Evolutionary conservation across 331 rosid genomes (phyloP), one percentile per base, ranked within the genome.

Genomic region (Malus hybrid): DNA sequence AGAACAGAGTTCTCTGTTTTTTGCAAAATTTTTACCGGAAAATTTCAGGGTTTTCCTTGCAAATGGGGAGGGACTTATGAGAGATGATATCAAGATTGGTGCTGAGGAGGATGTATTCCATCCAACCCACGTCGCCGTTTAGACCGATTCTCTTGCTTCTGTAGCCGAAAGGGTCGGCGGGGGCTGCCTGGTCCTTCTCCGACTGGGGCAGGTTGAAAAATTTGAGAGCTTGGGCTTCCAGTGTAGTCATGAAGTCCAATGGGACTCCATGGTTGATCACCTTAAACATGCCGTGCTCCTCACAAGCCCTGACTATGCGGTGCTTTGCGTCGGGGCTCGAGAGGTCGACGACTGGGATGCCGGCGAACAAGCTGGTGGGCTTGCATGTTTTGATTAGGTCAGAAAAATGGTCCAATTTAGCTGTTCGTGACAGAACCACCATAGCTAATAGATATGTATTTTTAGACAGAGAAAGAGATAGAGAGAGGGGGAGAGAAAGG

Each of bases 91-190:
- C 86, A 3, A 88, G 88, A 73, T 87, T 88, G 36, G 93, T 80
- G 48, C 76, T 88, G 44, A 93, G 89, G 63, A 93, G 96, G 56
- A 93, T 55, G 18, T 93, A 93, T 66, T 93, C 97, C 29, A 93
- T 71, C 97, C 97, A 93, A 65, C 98, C 98, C 9, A 89, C 78
- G 69, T 91, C 98, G 11, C 98, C 98, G 81, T 86, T 89, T 0
- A 75, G 73, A 2, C 98, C 98, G 60, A 93, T 91, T 46, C 76
- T 66, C 65, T 86, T 89, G 85, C 74, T 81, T 6, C 93, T 96
- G 26, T 93, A 93, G 66, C 98, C 98, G 39, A 84, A 88, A 2
- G 98, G 98, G 75, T 93, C 87, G 0, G 97, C 84, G 16, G 97
- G 98, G 19, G 93, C 91, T 0, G 90, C 87, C 44, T 29, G 76